Percentiles rank a stretch among this genome's conserved stretches.
Evolutionary conservation across 495 filamentous ascomycete species (phyloP).

Genomic region (Emericellopsis terricola): DNA sequence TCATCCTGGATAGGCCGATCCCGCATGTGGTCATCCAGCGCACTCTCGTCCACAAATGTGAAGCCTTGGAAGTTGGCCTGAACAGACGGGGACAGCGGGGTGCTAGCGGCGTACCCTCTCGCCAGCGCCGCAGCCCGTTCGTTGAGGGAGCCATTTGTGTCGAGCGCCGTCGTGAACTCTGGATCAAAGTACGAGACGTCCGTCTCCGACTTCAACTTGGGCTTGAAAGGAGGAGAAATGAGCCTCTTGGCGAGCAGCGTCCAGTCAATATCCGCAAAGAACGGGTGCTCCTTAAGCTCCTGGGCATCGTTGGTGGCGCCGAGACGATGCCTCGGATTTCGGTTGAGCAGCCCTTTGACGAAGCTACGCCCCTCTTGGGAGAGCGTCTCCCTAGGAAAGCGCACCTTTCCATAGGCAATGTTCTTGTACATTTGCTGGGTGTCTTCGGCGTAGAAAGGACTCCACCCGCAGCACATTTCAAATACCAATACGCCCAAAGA

Average conservation of each 20-base stretch:
- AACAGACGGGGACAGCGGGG: conserved; percentile 81
- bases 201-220: conserved; percentile 81
- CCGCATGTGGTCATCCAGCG: conserved; percentile 77
- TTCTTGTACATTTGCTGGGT: conserved; percentile 99
- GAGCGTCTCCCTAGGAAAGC: conserved; percentile 86
- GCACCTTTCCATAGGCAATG: conserved; percentile 95
- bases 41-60: conserved; percentile 94
- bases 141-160: conserved; percentile 69
- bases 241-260: conserved; percentile 67
- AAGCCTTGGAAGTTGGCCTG: conserved; percentile 98
- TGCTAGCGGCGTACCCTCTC: conserved; percentile 59
- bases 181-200: conserved; percentile 98
- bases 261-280: conserved; percentile 93
- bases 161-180: conserved; percentile 90
- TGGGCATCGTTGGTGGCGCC: conserved; percentile 84
- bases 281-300: conserved; percentile 85
- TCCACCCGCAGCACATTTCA: conserved; percentile 99
- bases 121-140: conserved; percentile 71
- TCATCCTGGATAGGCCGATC: conserved; percentile 53
- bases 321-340: conserved; percentile 88
- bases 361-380: conserved; percentile 92
- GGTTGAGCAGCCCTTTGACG: conserved; percentile 90
- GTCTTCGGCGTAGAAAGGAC: conserved; percentile 95
- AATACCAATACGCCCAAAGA: conserved; percentile 94
- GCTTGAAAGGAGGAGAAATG: conserved; percentile 95